phyloP scores from a whole-genome alignment of 192 early-diverging fungal species.

The Neocallimastix lanati region DNA sequence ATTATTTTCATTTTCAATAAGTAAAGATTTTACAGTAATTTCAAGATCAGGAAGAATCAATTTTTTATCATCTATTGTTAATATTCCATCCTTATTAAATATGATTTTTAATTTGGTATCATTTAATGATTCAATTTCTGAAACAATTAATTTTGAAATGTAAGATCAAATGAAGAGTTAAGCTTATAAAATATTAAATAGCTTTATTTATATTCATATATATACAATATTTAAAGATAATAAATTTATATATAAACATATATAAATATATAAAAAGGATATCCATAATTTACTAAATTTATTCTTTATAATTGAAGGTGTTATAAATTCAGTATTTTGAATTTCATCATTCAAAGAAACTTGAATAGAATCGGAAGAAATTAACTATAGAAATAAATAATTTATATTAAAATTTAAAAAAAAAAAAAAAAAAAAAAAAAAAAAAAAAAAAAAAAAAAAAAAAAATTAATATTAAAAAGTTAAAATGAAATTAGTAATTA shows the following conservation, averaged over 20 bases:
- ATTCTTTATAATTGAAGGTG: background rate
- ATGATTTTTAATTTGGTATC: background rate
- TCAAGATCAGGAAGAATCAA: constrained; percentile 11
- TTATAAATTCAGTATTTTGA: background rate
- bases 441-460: constrained; percentile 6
- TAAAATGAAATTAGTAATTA: too few species aligned
- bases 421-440: too few species aligned
- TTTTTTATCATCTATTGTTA: constrained; percentile 1
- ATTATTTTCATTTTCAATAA: constrained; percentile 3
- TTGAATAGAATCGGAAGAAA: background rate
- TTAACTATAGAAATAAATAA: too few species aligned
- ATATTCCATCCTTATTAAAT: background rate
- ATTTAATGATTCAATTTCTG: background rate
- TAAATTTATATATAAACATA: background rate
- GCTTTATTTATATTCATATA: background rate
- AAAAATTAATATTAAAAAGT: background rate
- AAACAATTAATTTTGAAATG: background rate
- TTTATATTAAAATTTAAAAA: too few species aligned
- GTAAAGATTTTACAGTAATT: constrained; percentile 11
- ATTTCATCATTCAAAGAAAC: background rate
- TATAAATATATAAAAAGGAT: background rate
- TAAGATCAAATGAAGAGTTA: background rate
- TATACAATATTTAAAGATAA: too few species aligned
- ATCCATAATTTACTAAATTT: background rate
- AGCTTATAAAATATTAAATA: background rate